Evolutionary conservation across 2,329 filamentous ascomycete species (phyloP), one percentile per base, ranked within the genome.

Genomic region (Pyricularia pennisetigena): DNA sequence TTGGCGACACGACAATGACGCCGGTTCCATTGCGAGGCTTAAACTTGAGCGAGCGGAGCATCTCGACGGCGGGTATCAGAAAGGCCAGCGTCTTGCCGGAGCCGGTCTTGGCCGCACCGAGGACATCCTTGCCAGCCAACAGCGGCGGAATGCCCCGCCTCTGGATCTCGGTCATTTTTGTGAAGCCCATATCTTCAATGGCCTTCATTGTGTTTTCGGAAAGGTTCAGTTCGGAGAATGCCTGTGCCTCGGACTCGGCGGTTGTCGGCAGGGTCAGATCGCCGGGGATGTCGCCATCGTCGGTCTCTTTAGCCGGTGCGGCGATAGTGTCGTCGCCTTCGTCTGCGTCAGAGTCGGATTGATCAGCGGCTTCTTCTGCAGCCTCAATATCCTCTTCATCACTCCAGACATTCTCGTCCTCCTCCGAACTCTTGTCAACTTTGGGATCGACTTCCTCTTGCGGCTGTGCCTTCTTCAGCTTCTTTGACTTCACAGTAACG

Each of bases 31-130:
- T 97, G 75, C 94, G 85, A 24, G 94, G 94, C 83, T 98, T 98
- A 85, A 97, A 98, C 71, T 90, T 88, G 74, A 99, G 85, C 20
- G 93, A 89, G 76, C 89, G 89, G 70, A 99, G 85, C 88, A 97
- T 96, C 81, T 98, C 95, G 57, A 98, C 85, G 1, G 94, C 94
- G 23, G 95, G 95, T 69, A 98, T 94, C 70, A 99, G 83, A 80
- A 99, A 99, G 3, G 94, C 90, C 70, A 98, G 80, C 1, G 94
- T 97, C 82, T 97, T 97, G 77, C 94, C 94, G n/a, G 91, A 95
- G 57, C 93, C 93, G 9, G 93, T 97, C 83, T 73, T 98, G 66
- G 95, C 95, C 35, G 94, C 94, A 74, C 95, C 95, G 63, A 99
- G 86, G 26, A 98, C 92, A 80, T 98, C 94, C 76, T 71, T 89